phyloP scores from a whole-genome alignment of 345 rosid species.

The Euclidium syriacum region DNA sequence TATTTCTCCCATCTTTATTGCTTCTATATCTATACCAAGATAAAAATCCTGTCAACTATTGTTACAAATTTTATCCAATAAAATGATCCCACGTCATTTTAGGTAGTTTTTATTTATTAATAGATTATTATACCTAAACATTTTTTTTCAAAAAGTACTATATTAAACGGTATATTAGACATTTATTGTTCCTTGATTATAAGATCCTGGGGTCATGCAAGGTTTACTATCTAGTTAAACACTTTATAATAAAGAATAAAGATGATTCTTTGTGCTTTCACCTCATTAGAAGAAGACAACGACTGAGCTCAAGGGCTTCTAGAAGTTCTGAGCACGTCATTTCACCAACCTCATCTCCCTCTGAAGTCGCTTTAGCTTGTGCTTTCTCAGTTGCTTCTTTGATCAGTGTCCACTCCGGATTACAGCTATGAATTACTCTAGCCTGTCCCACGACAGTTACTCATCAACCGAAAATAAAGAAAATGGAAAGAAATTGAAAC shows the following conservation, averaged over 20 bases:
- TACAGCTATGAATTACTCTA: conserved; percentile 84
- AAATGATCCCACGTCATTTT: neutral
- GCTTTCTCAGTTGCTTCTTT: conserved; percentile 94
- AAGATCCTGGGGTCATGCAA: neutral
- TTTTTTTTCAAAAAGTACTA: neutral
- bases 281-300: conserved; percentile 98
- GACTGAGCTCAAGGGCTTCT: conserved; percentile 98
- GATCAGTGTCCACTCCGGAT: conserved; percentile 82
- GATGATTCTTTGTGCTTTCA: conserved; percentile 25
- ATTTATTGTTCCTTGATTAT: neutral
- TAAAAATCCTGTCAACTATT: neutral
- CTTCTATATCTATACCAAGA: neutral
- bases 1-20: neutral
- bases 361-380: conserved; percentile 59
- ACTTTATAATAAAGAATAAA: neutral
- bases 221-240: neutral
- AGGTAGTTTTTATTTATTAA: neutral
- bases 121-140: neutral
- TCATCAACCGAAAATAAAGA: conserved; percentile 8
- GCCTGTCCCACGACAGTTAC: conserved; percentile 49
- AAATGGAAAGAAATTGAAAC: neutral
- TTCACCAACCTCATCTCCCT: conserved; percentile 86
- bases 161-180: neutral
- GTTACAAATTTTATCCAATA: neutral
- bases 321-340: conserved; percentile 90